Evolutionary conservation across 176 grass and related monocot genomes (phyloP).

Genomic region (Themeda triandra): DNA sequence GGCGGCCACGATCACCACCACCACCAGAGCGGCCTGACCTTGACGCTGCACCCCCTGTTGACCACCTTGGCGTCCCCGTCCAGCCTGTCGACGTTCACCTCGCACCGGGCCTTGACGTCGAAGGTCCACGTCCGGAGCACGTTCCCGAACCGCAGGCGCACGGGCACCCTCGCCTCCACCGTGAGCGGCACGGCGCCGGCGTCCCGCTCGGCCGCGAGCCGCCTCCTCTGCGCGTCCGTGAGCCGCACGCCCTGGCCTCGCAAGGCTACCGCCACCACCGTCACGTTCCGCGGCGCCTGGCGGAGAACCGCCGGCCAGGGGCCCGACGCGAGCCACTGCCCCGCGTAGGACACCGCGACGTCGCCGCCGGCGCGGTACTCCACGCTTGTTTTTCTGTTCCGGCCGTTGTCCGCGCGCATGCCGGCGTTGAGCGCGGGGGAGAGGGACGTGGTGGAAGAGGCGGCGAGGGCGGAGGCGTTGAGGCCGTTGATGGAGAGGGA

Average conservation of each 20-base stretch:
- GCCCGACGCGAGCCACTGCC: constrained; percentile 32
- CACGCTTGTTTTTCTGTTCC: constrained; percentile 57
- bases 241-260: constrained; percentile 24
- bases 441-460: too few species aligned
- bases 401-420: constrained; percentile 58
- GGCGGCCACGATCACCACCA: constrained; percentile 36
- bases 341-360: constrained; percentile 43
- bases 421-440: constrained; percentile 38
- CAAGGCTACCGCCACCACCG: constrained; percentile 33
- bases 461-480: neutral
- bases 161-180: constrained; percentile 43
- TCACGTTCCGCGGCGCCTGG: constrained; percentile 58
- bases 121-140: constrained; percentile 70
- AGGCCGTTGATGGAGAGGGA: constrained; percentile 53
- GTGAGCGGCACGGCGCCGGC: constrained; percentile 43
- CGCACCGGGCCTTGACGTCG: constrained; percentile 56
- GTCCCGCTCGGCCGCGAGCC: constrained; percentile 20
- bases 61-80: neutral
- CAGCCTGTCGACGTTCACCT: constrained; percentile 55
- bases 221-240: neutral
- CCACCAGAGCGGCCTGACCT: constrained; percentile 48
- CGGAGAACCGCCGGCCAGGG: constrained; percentile 69
- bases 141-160: constrained; percentile 49
- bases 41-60: constrained; percentile 33
- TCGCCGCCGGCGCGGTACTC: constrained; percentile 58